Base-by-base conservation (phyloP, 768 basidiomycete genomes). In the Neoboletus magnificus region DNA sequence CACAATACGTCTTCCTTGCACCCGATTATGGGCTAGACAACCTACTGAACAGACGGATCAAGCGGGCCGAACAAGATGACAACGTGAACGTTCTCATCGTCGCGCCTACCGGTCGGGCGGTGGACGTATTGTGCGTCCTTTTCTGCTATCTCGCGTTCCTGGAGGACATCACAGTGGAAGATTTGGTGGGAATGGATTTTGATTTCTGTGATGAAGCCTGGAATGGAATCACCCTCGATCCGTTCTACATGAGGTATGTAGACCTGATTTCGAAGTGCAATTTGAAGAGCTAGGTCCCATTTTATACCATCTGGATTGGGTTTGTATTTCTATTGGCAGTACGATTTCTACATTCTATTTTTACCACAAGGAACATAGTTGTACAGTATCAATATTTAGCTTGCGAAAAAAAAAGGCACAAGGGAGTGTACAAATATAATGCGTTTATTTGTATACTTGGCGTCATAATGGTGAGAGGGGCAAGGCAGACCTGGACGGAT, bases 81-180 rank as follows among this genome's bases (percentile, higher is more conserved):
- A 23, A 43, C 3, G 42, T 48, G 2, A 40, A 60, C 35, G 50
- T 42, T 11, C 55, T 64, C 35, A 47, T 63, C 27, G 52, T 61
- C 37, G 52, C 62, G 10, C 62, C 61, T 9, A 30, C 40, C 11
- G 5, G 18, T n/a, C 36, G 62, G 5, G 58, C 45, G 39, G 52
- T 47, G 1, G 60, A 65, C 22, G 56, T 64, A 0, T 10, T 55
- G 18, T 45, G 56, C n/a, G 7, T 64, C 37, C 39, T 58, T 16
- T 40, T 61, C 41, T 56, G 49, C 49, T 65, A 54, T 36, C 59
- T 61, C 39, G 37, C 48, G 15, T 64, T 55, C 40, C 33, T 64
- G n/a, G 46, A 57, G 12, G 52, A 29, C 22, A 13, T 27, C 10
- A 49, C 16, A 12, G 5, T 4, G 10, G 2, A 33, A 11, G 13